A percentile compares a stretch with the other conserved stretches of the same genome.
phyloP scores from a whole-genome alignment of 2,329 filamentous ascomycete genomes.

The Venturia effusa region DNA sequence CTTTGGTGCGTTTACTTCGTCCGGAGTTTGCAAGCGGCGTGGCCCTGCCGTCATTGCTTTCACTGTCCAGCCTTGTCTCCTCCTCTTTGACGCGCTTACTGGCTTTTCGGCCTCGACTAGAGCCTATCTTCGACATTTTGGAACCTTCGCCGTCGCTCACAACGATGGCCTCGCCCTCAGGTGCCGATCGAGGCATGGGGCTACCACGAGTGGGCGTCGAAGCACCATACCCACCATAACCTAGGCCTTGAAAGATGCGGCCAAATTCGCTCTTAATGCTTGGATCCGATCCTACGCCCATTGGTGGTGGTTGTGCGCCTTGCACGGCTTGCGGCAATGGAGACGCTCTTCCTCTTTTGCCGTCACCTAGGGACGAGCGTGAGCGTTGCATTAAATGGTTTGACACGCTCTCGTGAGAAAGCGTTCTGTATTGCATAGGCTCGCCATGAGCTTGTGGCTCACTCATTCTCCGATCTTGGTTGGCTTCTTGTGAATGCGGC shows the following conservation, averaged over 20 bases:
- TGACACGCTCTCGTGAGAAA: constrained; percentile 15
- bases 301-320: constrained; percentile 71
- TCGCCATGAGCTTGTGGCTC: constrained; percentile 7
- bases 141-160: constrained; percentile 14
- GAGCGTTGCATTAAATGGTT: constrained; percentile 38
- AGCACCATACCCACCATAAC: constrained; percentile 43
- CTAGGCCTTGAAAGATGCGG: constrained; percentile 89
- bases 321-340: constrained; percentile 89
- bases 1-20: constrained; percentile 57
- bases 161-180: constrained; percentile 7
- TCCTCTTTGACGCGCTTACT: constrained; percentile 54
- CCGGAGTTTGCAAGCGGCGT: constrained; percentile 47
- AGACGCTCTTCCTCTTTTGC: constrained; percentile 73
- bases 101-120: constrained; percentile 22
- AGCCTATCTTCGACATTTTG: constrained; percentile 24
- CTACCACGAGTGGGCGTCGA: constrained; percentile 44
- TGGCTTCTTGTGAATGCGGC: neutral
- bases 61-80: constrained; percentile 50
- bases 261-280: constrained; percentile 93
- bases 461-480: constrained; percentile 8
- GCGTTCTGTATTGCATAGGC: constrained; percentile 1
- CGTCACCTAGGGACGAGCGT: constrained; percentile 64
- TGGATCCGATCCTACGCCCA: constrained; percentile 70
- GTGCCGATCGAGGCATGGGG: constrained; percentile 25
- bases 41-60: constrained; percentile 49